A percentile compares a stretch with the other conserved stretches of the same genome.
Evolutionary conservation across 345 rosid genomes (phyloP).

Genomic region (Trapa incisa): DNA sequence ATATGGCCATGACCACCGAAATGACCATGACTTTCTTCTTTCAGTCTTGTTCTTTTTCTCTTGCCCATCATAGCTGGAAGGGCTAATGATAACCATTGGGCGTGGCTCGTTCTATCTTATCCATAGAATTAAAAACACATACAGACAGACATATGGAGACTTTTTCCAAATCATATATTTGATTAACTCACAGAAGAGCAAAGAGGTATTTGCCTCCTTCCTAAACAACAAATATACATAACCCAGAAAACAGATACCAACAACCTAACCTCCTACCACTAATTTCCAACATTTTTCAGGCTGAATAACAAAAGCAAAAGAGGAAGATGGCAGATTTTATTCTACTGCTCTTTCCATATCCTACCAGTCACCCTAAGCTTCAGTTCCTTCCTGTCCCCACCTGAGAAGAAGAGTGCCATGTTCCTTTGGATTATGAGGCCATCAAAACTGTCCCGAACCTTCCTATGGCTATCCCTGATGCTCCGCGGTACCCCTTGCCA

Average conservation of each 20-base stretch:
- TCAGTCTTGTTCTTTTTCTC: no score
- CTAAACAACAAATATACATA: conserved; percentile 22
- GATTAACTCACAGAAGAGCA: conserved; percentile 25
- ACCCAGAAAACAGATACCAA: conserved; percentile 12
- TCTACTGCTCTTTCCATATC: conserved; percentile 73
- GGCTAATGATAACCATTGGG: no score
- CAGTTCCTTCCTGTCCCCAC: conserved; percentile 1
- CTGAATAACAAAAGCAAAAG: not conserved
- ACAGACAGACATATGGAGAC: no score
- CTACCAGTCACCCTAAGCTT: conserved; percentile 78
- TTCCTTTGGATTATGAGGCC: conserved; percentile 71
- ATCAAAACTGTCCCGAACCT: conserved; percentile 74
- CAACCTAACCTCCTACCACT: not conserved
- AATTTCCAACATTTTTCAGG: conserved; percentile 8
- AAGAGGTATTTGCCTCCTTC: conserved; percentile 37
- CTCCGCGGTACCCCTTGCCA: conserved; percentile 84
- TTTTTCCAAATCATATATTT: conserved; percentile 23
- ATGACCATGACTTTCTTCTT: no score
- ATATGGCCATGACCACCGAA: no score
- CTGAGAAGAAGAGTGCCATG: conserved; percentile 20
- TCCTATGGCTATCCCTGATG: conserved; percentile 61
- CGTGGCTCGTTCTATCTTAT: no score
- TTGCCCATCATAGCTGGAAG: no score
- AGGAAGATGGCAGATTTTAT: no score
- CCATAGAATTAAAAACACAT: no score